A percentile compares a stretch with the other conserved stretches of the same genome.
phyloP scores from a whole-genome alignment of 768 basidiomycete species.

The Lactarius quietus region DNA sequence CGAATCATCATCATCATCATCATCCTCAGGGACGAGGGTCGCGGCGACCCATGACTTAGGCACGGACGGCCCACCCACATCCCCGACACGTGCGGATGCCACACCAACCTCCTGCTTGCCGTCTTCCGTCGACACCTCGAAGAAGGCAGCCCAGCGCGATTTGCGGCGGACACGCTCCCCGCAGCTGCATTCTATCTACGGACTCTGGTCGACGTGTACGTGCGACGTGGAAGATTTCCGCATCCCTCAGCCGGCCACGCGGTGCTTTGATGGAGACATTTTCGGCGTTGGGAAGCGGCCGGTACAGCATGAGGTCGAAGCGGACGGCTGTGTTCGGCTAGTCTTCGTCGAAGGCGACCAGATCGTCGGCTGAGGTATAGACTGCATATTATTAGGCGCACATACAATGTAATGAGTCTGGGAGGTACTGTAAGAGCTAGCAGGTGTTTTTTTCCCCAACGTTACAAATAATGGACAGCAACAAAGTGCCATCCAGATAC shows the following conservation, averaged over 20 bases:
- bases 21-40: not conserved
- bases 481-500: not conserved
- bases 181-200: not conserved
- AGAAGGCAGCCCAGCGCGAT: not conserved
- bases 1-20: not conserved
- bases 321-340: slow-evolving; percentile 15
- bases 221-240: slow-evolving; percentile 1
- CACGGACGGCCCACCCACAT: not conserved
- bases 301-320: slow-evolving; percentile 18
- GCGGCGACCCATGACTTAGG: not conserved
- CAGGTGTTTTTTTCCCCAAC: not conserved
- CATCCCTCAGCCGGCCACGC: not conserved
- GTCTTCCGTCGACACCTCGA: not conserved
- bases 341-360: slow-evolving; percentile 9
- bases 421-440: not conserved
- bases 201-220: slow-evolving; percentile 5
- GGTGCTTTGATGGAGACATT: slow-evolving; percentile 10
- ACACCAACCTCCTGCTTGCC: not conserved
- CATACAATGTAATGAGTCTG: not conserved
- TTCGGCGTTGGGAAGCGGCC: slow-evolving; percentile 20
- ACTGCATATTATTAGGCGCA: not conserved
- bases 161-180: not conserved
- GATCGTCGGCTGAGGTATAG: not conserved
- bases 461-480: not conserved
- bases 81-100: not conserved